Base-by-base conservation (phyloP, 2,329 filamentous ascomycete genomes). In the Stachybotrys echinatus region DNA sequence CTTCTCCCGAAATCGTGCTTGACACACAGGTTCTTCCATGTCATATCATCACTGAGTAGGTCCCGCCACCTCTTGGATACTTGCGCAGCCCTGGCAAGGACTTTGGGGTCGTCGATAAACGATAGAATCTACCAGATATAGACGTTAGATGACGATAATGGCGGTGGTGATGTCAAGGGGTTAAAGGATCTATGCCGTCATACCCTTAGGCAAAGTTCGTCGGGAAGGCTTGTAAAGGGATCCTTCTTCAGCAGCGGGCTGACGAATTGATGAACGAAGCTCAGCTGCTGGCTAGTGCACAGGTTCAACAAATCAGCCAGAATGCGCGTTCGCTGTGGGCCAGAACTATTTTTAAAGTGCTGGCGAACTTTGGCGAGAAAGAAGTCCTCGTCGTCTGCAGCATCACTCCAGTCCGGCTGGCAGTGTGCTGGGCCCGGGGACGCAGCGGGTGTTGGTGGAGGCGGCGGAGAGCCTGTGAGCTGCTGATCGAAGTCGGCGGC, bases 41-140 rank as follows among this genome's bases (percentile, higher is more conserved):
- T 95, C 71, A 96, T 92, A 67, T 99, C 94, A 67, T 99, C 94
- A 64, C 88, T 92, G 46, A 99, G 78, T 7, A 99, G 78, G 68
- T 96, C 92, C 55, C 89, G 83, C 94, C 94, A 99, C 66, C 92
- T 82, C 56, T 85, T 85, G 48, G 94, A 99, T n/a, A 99, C 94
- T 67, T 97, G 92, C 5, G 92, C 96, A 48, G 94, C 89, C 65
- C 94, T 82, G 38, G 92, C 92, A 44, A 99, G 78, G 3, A 95
- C 95, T 65, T 92, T 94, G 1, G 94, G 92, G 63, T 99, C 94
- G 62, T 99, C 94, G 63, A 99, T 92, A 66, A 95, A 99, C 42
- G 92, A 95, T 47, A 99, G 77, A 56, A 99, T 89, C 88, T 96
- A 62, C 4, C 48, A n/a, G n/a, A n/a, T n/a, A n/a, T n/a, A 45